Conservation (phyloP, 257 asterid genomes). For the Rhazya stricta region DNA sequence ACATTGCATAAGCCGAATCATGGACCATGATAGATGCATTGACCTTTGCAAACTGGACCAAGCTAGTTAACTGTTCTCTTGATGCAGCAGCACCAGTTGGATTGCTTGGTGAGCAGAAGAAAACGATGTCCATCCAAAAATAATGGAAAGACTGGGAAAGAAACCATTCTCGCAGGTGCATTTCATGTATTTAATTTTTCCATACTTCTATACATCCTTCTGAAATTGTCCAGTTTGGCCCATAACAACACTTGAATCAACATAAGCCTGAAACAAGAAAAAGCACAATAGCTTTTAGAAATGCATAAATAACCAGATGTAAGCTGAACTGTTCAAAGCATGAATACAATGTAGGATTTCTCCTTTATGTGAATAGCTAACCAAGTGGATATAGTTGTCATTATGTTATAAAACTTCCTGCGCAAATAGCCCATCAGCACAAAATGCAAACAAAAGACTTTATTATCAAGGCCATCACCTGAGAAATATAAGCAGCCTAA, state of each 20-base stretch:
- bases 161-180: conserved; percentile 92
- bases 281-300: conserved; percentile 5
- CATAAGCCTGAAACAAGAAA: conserved; percentile 62
- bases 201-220: conserved; percentile 81
- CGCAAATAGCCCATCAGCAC: not conserved
- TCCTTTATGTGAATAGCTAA: not conserved
- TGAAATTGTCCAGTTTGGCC: conserved; percentile 92
- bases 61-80: conserved; percentile 77
- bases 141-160: conserved; percentile 75
- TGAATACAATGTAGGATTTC: not conserved
- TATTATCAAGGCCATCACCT: not conserved
- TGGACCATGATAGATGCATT: conserved; percentile 88
- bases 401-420: not conserved
- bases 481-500: not conserved
- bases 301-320: not conserved
- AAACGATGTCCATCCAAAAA: conserved; percentile 71
- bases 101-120: conserved; percentile 95
- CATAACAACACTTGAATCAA: conserved; percentile 89
- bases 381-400: not conserved
- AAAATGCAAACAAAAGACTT: not conserved
- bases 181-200: conserved; percentile 86
- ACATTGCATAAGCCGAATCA: conserved; percentile 99
- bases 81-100: conserved; percentile 96
- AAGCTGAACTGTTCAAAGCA: not conserved
- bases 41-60: conserved; percentile 80